phyloP scores from a whole-genome alignment of 176 grass and related monocot species.

The Themeda triandra region DNA sequence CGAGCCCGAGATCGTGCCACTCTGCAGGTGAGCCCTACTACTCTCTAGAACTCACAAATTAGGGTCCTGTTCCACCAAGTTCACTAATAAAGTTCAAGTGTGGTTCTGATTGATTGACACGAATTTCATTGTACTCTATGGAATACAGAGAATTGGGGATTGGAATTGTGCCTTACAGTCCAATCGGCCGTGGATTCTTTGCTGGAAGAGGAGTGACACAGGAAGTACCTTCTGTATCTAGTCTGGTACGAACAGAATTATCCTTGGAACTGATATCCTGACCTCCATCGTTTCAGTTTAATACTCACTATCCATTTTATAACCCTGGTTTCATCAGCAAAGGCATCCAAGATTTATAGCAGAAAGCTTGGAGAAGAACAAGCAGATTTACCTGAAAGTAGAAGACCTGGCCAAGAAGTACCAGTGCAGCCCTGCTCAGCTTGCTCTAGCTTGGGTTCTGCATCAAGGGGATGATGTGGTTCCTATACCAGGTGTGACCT shows the following conservation, averaged over 20 bases:
- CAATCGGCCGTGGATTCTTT: constrained; percentile 75
- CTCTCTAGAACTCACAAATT: not conserved
- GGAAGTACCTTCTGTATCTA: not conserved
- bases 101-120: not conserved
- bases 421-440: constrained; percentile 56
- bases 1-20: constrained; percentile 74
- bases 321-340: constrained; percentile 28
- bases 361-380: constrained; percentile 85
- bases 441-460: constrained; percentile 81
- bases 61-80: not conserved
- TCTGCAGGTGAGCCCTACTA: constrained; percentile 56
- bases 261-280: not conserved
- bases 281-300: not conserved
- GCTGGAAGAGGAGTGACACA: constrained; percentile 11
- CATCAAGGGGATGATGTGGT: constrained; percentile 81
- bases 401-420: constrained; percentile 62
- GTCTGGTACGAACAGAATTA: not conserved
- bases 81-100: not conserved
- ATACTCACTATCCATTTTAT: not conserved
- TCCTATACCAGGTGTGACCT: constrained; percentile 71
- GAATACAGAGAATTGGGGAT: constrained; percentile 66
- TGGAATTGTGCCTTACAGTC: constrained; percentile 88
- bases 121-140: not conserved
- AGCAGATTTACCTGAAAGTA: constrained; percentile 46
- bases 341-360: constrained; percentile 52